phyloP scores from a whole-genome alignment of 495 filamentous ascomycete species.

The Penicillium chermesinum region DNA sequence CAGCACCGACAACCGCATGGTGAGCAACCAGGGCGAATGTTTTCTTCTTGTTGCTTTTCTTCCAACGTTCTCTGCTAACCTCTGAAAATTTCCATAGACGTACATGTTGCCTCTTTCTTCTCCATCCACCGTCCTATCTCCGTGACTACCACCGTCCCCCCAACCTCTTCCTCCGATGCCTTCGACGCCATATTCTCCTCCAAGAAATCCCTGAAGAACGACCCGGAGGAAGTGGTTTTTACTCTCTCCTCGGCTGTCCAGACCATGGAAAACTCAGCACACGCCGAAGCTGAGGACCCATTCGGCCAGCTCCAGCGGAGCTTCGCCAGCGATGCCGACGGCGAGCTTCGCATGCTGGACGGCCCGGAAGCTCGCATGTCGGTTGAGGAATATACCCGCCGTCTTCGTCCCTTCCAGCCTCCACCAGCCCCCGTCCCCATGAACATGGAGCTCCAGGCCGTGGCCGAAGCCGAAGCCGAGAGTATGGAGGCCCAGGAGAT shows the following conservation, averaged over 20 bases:
- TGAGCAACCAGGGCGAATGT: conserved; percentile 31
- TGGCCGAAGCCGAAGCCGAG: conserved; percentile 10
- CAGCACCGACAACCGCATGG: conserved; percentile 71
- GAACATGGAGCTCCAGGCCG: conserved; percentile 19
- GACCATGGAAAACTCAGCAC: conserved; percentile 60
- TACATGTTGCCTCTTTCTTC: conserved; percentile 88
- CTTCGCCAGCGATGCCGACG: conserved; percentile 39
- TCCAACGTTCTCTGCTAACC: not conserved
- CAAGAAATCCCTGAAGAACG: conserved; percentile 45
- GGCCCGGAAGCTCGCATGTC: conserved; percentile 36
- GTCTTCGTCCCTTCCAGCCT: conserved; percentile 70
- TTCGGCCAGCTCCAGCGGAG: conserved; percentile 44
- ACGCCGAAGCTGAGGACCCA: conserved; percentile 42
- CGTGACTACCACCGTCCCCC: conserved; percentile 72
- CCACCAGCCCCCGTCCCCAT: conserved; percentile 67
- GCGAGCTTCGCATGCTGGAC: conserved; percentile 47
- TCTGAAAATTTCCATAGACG: conserved; percentile 47
- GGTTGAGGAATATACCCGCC: conserved; percentile 48
- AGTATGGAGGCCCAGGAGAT: conserved; percentile 18
- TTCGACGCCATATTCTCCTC: conserved; percentile 76
- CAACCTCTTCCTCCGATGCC: conserved; percentile 59
- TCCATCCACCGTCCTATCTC: conserved; percentile 93
- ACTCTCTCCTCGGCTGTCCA: conserved; percentile 70
- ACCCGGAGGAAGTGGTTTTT: conserved; percentile 64
- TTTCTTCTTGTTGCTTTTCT: not conserved